A percentile compares a stretch with the other conserved stretches of the same genome.
These are phyloP conservation scores for Wickerhamiella kurtzmanii DNA, from an alignment of 805 yeast species.

Conservation along the genomic window DNA sequence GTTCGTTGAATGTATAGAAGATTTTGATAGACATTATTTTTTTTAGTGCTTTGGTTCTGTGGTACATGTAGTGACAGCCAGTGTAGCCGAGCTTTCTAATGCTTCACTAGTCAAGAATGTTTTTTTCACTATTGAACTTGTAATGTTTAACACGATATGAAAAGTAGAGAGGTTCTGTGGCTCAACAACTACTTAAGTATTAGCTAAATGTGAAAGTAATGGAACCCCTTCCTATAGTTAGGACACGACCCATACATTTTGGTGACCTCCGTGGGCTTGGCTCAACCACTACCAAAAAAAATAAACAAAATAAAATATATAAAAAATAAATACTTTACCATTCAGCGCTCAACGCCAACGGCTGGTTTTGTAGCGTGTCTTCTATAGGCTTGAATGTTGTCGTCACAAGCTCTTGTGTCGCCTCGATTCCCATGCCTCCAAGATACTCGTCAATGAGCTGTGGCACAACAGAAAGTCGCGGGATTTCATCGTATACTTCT, in stretches of 20 bases:
- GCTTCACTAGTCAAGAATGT: too few relatives aligned
- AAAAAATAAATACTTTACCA: not conserved
- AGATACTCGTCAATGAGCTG: slow-evolving; percentile 6
- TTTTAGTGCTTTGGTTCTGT: too few relatives aligned
- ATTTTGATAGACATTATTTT: too few relatives aligned
- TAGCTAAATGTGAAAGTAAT: not conserved
- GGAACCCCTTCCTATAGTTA: not conserved
- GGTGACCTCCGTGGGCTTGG: too few relatives aligned
- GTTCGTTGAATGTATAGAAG: too few relatives aligned
- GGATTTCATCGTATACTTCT: slow-evolving; percentile 26
- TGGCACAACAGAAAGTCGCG: slow-evolving; percentile 5
- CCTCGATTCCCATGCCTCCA: slow-evolving; percentile 4
- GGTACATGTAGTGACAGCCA: too few relatives aligned
- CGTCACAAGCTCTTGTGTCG: slow-evolving; percentile 6
- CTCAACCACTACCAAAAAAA: not conserved
- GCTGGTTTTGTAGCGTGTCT: not conserved
- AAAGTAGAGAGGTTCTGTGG: too few relatives aligned
- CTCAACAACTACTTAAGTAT: too few relatives aligned
- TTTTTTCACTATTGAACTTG: not conserved
- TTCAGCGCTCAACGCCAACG: slow-evolving; percentile 1
- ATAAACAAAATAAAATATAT: not conserved
- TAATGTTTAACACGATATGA: too few relatives aligned
- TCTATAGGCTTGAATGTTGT: slow-evolving; percentile 15
- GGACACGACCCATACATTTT: too few relatives aligned
- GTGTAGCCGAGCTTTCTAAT: too few relatives aligned